Evolutionary conservation across 2,329 filamentous ascomycete genomes (phyloP), one percentile per base, ranked within the genome.

Genomic region (Colletotrichum sp.): DNA sequence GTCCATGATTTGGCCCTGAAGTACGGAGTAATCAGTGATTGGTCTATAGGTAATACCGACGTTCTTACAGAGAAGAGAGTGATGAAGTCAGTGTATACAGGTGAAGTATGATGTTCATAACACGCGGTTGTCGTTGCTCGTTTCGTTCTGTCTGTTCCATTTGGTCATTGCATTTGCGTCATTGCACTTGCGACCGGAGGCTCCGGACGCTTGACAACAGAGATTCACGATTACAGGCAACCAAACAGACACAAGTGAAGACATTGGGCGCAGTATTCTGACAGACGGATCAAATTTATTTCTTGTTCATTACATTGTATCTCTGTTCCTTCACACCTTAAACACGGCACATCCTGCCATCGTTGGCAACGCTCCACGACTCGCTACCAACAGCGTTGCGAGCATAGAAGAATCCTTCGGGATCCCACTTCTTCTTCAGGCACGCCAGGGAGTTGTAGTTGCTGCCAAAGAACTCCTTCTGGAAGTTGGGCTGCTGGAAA

Each of bases 391-490:
- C 89, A 5, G 84, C 87, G 15, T 84, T 87, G 8, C 79, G 79
- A 15, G 86, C 88, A 69, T 89, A 89, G 49, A 89, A 89, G 13
- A 92, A 75, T 3, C 81, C 79, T 3, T 82, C 70, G 1, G 87
- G 83, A 78, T 91, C 90, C 78, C 87, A 91, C 79, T 85, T 87
- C 32, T 83, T 78, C 85, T 92, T 92, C 26, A 92, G 83, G 1
- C 60, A 55, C 32, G 84, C 68, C 21, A 91, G 79, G 6, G 77
- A 77, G 1, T 79, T 72, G 73, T 90, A 90, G 75, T 89, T 89
- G 3, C 36, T 77, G 2, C 89, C 89, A 77, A 85, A 90, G 81
- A 90, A 90, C 3, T 79, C 82, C 26, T 84, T 78, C 78, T 88
- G 83, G 57, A 84, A 90, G 72, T 87, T 78, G 2, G 85, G 86